A percentile compares a stretch with the other conserved stretches of the same genome.
Conservation (phyloP, 495 filamentous ascomycete genomes). For the Lentithecium fluviatile region DNA sequence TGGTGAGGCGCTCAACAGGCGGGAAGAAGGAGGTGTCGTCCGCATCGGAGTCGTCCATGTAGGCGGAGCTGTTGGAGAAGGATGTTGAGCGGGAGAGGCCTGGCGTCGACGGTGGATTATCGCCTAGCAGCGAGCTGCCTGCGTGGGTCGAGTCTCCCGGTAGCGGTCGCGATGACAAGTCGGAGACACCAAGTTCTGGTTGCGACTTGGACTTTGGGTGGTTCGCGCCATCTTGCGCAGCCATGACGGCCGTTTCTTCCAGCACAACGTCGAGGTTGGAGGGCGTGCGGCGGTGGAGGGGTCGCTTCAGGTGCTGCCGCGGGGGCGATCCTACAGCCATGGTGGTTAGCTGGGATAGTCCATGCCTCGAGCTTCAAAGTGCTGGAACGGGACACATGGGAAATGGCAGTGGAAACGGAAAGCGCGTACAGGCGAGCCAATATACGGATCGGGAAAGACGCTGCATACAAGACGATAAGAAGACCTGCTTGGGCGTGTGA, state of each 20-base stretch:
- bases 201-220: conserved; percentile 35
- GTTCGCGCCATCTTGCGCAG: conserved; percentile 29
- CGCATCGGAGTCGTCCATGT: conserved; percentile 56
- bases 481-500: conserved; percentile 2
- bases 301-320: conserved; percentile 12
- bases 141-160: conserved; percentile 31
- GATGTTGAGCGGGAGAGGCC: conserved; percentile 68
- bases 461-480: conserved; percentile 13
- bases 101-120: conserved; percentile 46
- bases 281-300: conserved; percentile 28
- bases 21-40: conserved; percentile 83
- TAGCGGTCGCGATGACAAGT: conserved; percentile 28
- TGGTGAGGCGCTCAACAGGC: conserved; percentile 84
- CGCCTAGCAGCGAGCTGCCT: conserved; percentile 24
- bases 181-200: conserved; percentile 31
- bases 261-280: conserved; percentile 20
- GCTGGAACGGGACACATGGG: not conserved
- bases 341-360: conserved; percentile 19
- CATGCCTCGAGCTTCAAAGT: not conserved
- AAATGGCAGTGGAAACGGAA: not conserved
- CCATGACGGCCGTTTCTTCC: conserved; percentile 36
- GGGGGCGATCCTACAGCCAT: conserved; percentile 32
- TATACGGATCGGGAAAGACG: conserved; percentile 11
- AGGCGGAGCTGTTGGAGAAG: conserved; percentile 56
- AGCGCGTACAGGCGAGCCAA: not conserved